These are phyloP conservation scores for Neofusicoccum umdonicola DNA, from an alignment of 2,329 filamentous ascomycete species.

Conservation along the genomic window DNA sequence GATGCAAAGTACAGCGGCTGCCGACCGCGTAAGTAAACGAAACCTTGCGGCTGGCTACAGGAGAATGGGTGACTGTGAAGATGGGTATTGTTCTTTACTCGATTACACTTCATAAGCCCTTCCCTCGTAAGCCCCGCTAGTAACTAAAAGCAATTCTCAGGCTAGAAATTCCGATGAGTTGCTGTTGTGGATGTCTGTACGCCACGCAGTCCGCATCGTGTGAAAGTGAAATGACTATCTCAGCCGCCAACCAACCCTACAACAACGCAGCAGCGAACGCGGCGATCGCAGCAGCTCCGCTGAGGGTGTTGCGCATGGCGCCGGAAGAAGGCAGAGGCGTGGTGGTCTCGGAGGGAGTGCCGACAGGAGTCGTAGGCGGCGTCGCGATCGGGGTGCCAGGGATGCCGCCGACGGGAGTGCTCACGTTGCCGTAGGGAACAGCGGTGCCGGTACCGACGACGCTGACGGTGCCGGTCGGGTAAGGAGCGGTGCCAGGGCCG, in stretches of 20 bases:
- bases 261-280: not conserved
- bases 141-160: not conserved
- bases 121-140: not conserved
- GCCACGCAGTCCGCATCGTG: not conserved
- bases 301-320: not conserved
- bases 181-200: not conserved
- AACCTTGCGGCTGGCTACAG: not conserved
- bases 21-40: too few species aligned
- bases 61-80: not conserved
- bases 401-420: not conserved
- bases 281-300: not conserved
- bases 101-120: not conserved
- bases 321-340: not conserved
- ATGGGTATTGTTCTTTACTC: too few species aligned
- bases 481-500: not conserved
- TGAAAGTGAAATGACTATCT: not conserved
- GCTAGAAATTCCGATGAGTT: not conserved
- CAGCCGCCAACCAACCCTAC: not conserved
- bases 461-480: not conserved
- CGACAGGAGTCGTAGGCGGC: not conserved
- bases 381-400: not conserved
- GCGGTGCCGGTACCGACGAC: not conserved
- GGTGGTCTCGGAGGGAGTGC: not conserved
- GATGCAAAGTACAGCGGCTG: too few species aligned
- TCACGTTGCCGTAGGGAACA: not conserved